Evolutionary conservation across 2,329 filamentous ascomycete species (phyloP), one percentile per base, ranked within the genome.

Genomic region (Fusarium solani-melongenae): DNA sequence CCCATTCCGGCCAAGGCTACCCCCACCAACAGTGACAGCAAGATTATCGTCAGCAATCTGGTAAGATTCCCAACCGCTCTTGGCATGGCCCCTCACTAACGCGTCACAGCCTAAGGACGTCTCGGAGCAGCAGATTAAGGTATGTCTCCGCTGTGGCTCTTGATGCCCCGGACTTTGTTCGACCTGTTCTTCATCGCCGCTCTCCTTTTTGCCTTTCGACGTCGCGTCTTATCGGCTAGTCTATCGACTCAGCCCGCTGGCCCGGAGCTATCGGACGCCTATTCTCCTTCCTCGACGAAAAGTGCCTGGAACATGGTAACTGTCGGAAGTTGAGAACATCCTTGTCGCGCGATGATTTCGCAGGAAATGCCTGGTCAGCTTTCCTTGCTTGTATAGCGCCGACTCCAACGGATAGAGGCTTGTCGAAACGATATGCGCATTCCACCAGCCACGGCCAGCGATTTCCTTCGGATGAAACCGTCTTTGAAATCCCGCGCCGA

Each of bases 11-110:
- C 90, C 78, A 93, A 92, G 82, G 89, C 90, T 69, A 84, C 89
- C 66, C 85, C 87, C 75, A 83, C 85, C 70, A 86, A 87, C 79
- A 91, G 91, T 80, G 94, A 97, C 78, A 97, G 94, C 89, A 98
- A 98, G 88, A 96, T 98, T 86, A 94, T 98, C 85, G 96, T 99
- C 86, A 98, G 94, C 92, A 97, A 97, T 88, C 90, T 99, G 89
- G 95, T 98, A 92, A 85, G 95, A 78, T 56, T 4, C 34, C 12
- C 41, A 6, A 34, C 41, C 12, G n/a, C 36, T 22, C 53, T 71
- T 0, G 2, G 2, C 11, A 22, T n/a, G 24, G 38, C 12, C n/a
- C 15, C 6, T 15, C 53, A 57, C 89, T 93, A 86, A 93, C 84
- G 31, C 29, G 10, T 20, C 64, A 36, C 77, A 98, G 94, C 96